These are phyloP conservation scores for Colletotrichum truncatum DNA, from an alignment of 2,329 filamentous ascomycete species.

Conservation along the genomic window DNA sequence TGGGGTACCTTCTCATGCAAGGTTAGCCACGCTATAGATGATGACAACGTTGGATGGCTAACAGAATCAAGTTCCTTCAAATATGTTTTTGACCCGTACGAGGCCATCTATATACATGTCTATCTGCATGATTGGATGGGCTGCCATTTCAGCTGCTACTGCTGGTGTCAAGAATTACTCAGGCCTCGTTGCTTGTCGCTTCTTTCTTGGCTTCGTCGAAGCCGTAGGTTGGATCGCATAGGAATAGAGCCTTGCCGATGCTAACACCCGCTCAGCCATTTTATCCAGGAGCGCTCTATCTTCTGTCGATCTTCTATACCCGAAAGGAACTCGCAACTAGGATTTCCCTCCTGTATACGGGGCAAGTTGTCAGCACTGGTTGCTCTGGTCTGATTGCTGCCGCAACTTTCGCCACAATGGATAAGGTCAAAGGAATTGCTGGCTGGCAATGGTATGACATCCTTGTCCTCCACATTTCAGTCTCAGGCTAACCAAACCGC, in stretches of 20 bases:
- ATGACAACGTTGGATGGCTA: background rate
- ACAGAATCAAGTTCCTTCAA: slow-evolving; percentile 40
- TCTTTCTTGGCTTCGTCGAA: slow-evolving; percentile 26
- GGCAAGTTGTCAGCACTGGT: slow-evolving; percentile 20
- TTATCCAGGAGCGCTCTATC: slow-evolving; percentile 25
- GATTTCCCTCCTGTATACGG: slow-evolving; percentile 17
- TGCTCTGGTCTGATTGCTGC: slow-evolving; percentile 24
- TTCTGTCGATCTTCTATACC: slow-evolving; percentile 24
- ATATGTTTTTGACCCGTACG: slow-evolving; percentile 54
- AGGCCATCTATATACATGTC: slow-evolving; percentile 51
- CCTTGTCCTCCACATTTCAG: background rate
- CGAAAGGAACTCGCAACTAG: slow-evolving; percentile 21
- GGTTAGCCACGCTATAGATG: slow-evolving; percentile 31
- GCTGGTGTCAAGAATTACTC: slow-evolving; percentile 15
- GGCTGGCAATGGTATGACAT: slow-evolving; percentile 23
- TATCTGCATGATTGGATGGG: slow-evolving; percentile 51
- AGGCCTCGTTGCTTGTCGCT: slow-evolving; percentile 7
- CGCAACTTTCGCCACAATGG: slow-evolving; percentile 3
- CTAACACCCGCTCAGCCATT: background rate
- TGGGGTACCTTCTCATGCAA: slow-evolving; percentile 49
- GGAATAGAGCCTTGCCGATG: background rate
- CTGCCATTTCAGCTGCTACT: slow-evolving; percentile 39
- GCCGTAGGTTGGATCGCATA: background rate
- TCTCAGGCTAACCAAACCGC: background rate
- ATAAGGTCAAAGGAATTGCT: slow-evolving; percentile 17